Percentiles rank a stretch among this genome's conserved stretches.
phyloP scores from a whole-genome alignment of 2,329 filamentous ascomycete species.

The Dothideomycetidae sp. region DNA sequence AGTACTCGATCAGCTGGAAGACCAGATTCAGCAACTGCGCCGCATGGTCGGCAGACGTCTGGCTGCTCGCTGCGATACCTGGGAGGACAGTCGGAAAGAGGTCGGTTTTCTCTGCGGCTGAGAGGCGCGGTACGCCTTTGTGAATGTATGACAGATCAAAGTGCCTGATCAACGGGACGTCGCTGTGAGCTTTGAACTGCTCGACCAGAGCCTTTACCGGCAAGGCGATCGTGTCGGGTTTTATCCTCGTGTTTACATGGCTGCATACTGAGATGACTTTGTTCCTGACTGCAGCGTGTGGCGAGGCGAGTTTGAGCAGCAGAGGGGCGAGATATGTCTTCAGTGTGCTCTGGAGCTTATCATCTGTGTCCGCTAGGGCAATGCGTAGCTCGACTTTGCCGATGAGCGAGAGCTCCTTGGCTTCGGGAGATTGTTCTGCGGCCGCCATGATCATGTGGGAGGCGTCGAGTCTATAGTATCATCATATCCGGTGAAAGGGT shows the following conservation, averaged over 20 bases:
- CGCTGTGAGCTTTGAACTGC: constrained; percentile 66
- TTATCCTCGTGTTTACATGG: constrained; percentile 53
- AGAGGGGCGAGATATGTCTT: constrained; percentile 67
- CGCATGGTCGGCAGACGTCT: constrained; percentile 29
- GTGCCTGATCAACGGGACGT: constrained; percentile 63
- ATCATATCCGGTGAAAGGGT: too few species aligned
- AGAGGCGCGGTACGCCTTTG: constrained; percentile 56
- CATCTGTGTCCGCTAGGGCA: constrained; percentile 66
- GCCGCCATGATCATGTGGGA: constrained; percentile 17
- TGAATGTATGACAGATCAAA: constrained; percentile 83
- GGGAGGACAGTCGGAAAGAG: constrained; percentile 57
- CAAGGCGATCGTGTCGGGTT: constrained; percentile 52
- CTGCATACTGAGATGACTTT: constrained; percentile 62
- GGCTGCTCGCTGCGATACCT: constrained; percentile 46
- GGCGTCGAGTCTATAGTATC: too few species aligned
- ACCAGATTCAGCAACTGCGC: constrained; percentile 68
- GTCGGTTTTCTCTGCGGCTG: constrained; percentile 48
- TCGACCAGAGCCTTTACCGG: constrained; percentile 73
- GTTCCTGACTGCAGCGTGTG: constrained; percentile 63
- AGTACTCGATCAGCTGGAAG: constrained; percentile 57
- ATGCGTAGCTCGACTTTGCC: constrained; percentile 79
- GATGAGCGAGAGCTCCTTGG: constrained; percentile 67
- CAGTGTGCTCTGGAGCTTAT: constrained; percentile 65
- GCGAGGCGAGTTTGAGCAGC: constrained; percentile 73
- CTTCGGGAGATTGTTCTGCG: constrained; percentile 31